phyloP scores from a whole-genome alignment of 306 rosid species.

The Gillenia trifoliata region DNA sequence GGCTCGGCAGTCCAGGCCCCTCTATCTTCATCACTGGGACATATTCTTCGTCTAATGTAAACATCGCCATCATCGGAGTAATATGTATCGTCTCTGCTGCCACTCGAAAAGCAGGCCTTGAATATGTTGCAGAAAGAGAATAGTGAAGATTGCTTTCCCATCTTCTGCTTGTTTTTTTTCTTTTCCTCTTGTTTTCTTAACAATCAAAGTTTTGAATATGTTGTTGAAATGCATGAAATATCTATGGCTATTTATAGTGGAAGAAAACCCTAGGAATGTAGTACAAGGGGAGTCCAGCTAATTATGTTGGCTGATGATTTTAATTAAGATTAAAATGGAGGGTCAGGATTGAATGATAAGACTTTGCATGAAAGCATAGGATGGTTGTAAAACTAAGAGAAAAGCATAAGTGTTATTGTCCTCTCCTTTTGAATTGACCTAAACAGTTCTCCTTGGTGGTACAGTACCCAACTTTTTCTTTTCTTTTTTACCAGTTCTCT shows the following conservation, averaged over 20 bases:
- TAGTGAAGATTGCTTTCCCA: slow-evolving; percentile 47
- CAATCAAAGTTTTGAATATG: not conserved
- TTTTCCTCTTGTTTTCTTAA: not conserved
- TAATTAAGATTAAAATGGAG: slow-evolving; percentile 25
- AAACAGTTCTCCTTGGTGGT: slow-evolving; percentile 1
- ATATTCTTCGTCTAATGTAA: slow-evolving; percentile 41
- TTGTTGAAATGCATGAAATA: slow-evolving; percentile 13
- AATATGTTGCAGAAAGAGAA: slow-evolving; percentile 63
- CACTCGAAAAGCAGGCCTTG: slow-evolving; percentile 56
- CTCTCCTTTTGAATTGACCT: slow-evolving; percentile 46
- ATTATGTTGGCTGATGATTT: not conserved
- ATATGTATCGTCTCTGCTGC: slow-evolving; percentile 27
- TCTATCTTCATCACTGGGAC: slow-evolving; percentile 79
- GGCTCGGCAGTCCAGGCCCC: slow-evolving; percentile 85
- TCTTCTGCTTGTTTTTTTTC: not conserved
- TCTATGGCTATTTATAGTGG: slow-evolving; percentile 34
- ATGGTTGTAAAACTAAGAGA: slow-evolving; percentile 27
- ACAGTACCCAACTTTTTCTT: slow-evolving; percentile 28
- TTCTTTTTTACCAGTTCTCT: not conserved
- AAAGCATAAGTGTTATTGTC: slow-evolving; percentile 39
- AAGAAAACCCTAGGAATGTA: not conserved
- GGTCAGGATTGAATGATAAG: slow-evolving; percentile 45
- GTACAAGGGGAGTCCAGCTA: not conserved
- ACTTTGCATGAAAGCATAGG: slow-evolving; percentile 20
- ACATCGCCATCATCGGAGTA: slow-evolving; percentile 48